Evolutionary conservation across 352 stramenopile genomes (phyloP).

Genomic region (Pilasporangium apinafurcum): DNA sequence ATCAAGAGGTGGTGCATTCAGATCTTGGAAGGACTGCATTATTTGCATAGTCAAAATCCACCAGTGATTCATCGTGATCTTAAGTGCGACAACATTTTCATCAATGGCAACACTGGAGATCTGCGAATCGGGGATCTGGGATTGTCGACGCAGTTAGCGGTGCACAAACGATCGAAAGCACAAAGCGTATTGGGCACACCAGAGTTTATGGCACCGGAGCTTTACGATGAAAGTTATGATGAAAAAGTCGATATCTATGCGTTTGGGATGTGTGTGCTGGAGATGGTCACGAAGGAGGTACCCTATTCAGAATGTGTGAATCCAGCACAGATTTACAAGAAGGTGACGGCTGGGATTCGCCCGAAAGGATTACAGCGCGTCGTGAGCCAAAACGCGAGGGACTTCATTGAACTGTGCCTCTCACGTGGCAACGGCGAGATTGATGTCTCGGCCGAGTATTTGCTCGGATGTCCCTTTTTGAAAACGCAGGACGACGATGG

Average conservation of each 20-base stretch:
- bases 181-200: conserved; percentile 96
- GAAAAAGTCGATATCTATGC: conserved; percentile 98
- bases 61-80: conserved; percentile 92
- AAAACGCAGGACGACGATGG: conserved; percentile 75
- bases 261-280: conserved; percentile 99
- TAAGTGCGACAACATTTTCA: conserved; percentile 98
- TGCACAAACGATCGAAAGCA: conserved; percentile 70
- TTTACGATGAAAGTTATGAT: conserved; percentile 98
- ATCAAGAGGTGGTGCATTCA: conserved; percentile 97
- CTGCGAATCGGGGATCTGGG: conserved; percentile 97
- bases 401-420: conserved; percentile 84
- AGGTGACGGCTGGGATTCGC: conserved; percentile 82
- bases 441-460: conserved; percentile 77
- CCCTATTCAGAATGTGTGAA: conserved; percentile 97
- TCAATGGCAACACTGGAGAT: conserved; percentile 97
- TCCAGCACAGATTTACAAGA: conserved; percentile 89
- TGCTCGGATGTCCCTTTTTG: conserved; percentile 69
- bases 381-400: conserved; percentile 57
- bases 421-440: conserved; percentile 73
- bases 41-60: conserved; percentile 86
- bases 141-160: conserved; percentile 77
- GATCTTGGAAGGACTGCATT: conserved; percentile 95
- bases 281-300: conserved; percentile 99
- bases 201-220: conserved; percentile 99
- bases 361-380: conserved; percentile 67